A percentile compares a stretch with the other conserved stretches of the same genome.
Evolutionary conservation across 257 asterid genomes (phyloP).

Genomic region (Misopates orontium): DNA sequence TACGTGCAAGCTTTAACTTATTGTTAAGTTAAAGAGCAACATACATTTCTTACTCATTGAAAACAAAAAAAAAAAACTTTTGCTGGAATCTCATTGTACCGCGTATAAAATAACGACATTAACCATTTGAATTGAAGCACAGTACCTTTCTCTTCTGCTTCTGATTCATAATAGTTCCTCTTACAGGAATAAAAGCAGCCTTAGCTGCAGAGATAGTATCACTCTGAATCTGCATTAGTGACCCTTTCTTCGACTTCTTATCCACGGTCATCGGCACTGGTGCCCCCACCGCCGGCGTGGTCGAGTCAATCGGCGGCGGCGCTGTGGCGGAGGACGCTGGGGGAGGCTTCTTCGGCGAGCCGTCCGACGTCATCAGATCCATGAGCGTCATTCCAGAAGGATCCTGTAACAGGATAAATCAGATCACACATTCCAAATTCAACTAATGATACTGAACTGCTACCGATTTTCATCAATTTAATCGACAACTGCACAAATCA

Average conservation of each 20-base stretch:
- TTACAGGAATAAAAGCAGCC: conserved; percentile 81
- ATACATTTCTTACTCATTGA: too few species aligned
- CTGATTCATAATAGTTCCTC: conserved; percentile 78
- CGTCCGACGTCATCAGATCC: conserved; percentile 99
- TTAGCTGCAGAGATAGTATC: conserved; percentile 93
- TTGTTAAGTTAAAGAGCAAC: too few species aligned
- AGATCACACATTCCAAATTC: too few species aligned
- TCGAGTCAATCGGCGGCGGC: conserved; percentile 50
- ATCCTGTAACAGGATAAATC: conserved; percentile 56
- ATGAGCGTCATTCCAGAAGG: conserved; percentile 88
- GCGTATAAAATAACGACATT: background rate
- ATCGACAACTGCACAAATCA: too few species aligned
- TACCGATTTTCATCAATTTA: too few species aligned
- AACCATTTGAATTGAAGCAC: background rate
- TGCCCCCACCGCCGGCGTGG: conserved; percentile 35
- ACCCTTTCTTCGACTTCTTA: conserved; percentile 85
- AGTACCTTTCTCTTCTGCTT: conserved; percentile 77
- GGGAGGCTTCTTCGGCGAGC: conserved; percentile 56
- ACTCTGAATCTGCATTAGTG: conserved; percentile 96
- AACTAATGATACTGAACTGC: too few species aligned
- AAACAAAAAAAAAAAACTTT: too few species aligned
- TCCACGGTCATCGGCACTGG: conserved; percentile 65
- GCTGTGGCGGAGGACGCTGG: conserved; percentile 53
- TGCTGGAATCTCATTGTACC: too few species aligned
- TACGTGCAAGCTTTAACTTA: too few species aligned